These are phyloP conservation scores for Apiotrichum laibachii DNA, from an alignment of 1,284 basidiomycete genomes.

Conservation along the genomic window DNA sequence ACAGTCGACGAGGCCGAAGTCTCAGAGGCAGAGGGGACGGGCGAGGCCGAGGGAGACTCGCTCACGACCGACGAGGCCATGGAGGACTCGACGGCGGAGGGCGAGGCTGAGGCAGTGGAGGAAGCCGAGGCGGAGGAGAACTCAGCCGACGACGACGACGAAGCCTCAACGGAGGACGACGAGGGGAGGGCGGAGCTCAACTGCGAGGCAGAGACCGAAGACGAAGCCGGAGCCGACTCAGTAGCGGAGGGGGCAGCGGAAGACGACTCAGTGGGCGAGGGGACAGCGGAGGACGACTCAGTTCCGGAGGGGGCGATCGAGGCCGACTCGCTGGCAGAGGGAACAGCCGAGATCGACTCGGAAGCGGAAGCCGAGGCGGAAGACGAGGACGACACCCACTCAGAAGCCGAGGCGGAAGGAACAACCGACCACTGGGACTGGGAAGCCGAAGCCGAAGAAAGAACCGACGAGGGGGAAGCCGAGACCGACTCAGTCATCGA, in stretches of 20 bases:
- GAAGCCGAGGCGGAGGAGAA: neutral
- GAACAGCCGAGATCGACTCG: neutral
- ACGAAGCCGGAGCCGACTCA: neutral
- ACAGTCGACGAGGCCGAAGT: neutral
- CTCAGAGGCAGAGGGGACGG: too few relatives aligned
- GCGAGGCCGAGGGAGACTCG: too few relatives aligned
- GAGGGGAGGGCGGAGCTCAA: neutral
- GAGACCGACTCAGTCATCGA: slow-evolving; percentile 6
- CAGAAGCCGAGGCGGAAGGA: slow-evolving; percentile 2
- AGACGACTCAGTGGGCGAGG: neutral
- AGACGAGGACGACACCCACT: neutral
- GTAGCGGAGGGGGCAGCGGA: neutral
- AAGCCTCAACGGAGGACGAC: neutral
- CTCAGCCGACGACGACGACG: neutral
- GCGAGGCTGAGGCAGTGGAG: neutral
- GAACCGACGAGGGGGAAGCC: neutral
- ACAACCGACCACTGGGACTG: neutral
- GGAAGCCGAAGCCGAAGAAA: slow-evolving; percentile 1
- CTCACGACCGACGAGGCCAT: neutral
- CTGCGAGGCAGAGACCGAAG: neutral
- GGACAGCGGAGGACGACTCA: neutral
- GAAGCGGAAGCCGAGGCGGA: slow-evolving; percentile 6
- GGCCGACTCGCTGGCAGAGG: neutral
- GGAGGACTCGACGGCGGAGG: neutral
- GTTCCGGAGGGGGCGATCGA: neutral